Evolutionary conservation across 257 asterid species (phyloP).

Genomic region (Solanum chiquidenum): DNA sequence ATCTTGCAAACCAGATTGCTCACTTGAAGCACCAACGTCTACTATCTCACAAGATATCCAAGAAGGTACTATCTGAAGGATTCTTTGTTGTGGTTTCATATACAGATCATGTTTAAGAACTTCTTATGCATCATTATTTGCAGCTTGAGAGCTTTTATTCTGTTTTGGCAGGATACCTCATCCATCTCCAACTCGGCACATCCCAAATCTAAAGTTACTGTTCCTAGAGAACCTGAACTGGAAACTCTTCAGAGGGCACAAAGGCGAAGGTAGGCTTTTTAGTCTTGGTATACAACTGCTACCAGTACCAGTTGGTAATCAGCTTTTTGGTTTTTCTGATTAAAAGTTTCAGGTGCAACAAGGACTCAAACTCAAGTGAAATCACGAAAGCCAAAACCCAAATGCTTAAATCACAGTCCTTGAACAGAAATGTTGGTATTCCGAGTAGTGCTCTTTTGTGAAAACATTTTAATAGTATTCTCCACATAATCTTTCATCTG

Average conservation of each 20-base stretch:
- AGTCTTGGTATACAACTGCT: neutral
- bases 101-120: neutral
- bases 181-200: neutral
- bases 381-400: conserved; percentile 20
- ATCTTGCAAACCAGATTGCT: conserved; percentile 40
- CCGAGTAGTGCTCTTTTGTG: neutral
- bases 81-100: neutral
- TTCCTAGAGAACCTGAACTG: conserved; percentile 75
- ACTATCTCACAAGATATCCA: conserved; percentile 49
- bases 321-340: neutral
- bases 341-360: conserved; percentile 42
- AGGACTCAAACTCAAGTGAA: conserved; percentile 37
- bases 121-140: neutral
- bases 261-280: conserved; percentile 36
- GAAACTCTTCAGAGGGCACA: conserved; percentile 74
- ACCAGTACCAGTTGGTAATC: neutral
- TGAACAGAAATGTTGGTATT: conserved; percentile 59
- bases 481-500: neutral
- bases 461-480: neutral
- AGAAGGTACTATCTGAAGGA: conserved; percentile 32
- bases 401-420: conserved; percentile 25
- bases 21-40: conserved; percentile 55
- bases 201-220: conserved; percentile 38
- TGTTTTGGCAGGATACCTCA: conserved; percentile 1
- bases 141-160: neutral